Base-by-base conservation (phyloP, 202 grass and related monocot species). In the Dendrocalamus latiflorus region DNA sequence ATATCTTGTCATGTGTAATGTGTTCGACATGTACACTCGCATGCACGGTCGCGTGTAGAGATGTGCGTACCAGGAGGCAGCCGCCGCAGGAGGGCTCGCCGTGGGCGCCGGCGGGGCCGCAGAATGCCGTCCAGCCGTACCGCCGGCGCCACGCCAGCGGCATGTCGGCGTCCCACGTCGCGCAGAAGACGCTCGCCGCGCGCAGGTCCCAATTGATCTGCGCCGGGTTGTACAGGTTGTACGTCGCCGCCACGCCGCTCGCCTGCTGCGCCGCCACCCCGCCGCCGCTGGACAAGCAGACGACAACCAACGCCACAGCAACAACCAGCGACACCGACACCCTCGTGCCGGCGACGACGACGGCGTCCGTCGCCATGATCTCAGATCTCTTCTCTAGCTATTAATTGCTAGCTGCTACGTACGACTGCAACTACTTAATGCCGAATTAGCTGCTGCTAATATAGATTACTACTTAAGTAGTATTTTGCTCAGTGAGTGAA, bases 101-200 rank as follows among this genome's bases (percentile, higher is more conserved):
- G 11, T 70, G 79, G 1, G 86, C 73, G 1, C 83, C 82, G 22
- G 74, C 82, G 10, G 85, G 86, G 11, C 86, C 82, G 45, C 89
- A 91, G 56, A 91, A 91, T 0, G 89, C 81, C 1, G 81, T 91
- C 89, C 85, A 88, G 3, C 70, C 89, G 18, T 80, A 89, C 83
- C 70, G 63, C 41, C 25, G 26, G 18, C 85, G 63, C 89, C 89
- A 88, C 64, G n/a, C 21, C 3, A 88, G 76, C 47, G 85, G 81
- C 85, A 61, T 82, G 78, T 71, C 50, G 14, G 82, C 82, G 48
- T 88, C 77, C 82, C 89, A 91, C 59, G 89, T 88, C 4, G 77
- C 45, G 25, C 85, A 88, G 48, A 78, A 88, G 3, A 12, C 77
- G 12, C 89, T 63, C 10, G 66, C 76, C 2, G 71, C 58, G 4